Evolutionary conservation across 768 basidiomycete genomes (phyloP).

Genomic region (Mycena polygramma): DNA sequence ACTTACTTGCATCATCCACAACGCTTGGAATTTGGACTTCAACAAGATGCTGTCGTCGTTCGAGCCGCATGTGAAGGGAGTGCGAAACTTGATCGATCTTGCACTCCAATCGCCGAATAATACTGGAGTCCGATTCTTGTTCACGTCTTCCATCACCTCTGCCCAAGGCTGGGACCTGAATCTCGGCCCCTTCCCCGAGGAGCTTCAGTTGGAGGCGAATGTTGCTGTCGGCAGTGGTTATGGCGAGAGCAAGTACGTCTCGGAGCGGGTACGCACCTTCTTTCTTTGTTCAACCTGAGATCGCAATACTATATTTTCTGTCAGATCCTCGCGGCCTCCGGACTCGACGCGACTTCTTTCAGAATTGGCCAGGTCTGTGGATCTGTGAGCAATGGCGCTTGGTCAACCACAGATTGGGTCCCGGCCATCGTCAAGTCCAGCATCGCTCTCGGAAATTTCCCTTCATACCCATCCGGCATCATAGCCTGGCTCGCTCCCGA

Average conservation of each 20-base stretch:
- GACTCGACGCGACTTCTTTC: slow-evolving; percentile 48
- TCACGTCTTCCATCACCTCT: slow-evolving; percentile 53
- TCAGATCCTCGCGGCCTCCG: slow-evolving; percentile 49
- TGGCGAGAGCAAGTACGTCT: slow-evolving; percentile 51
- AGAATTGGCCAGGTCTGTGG: slow-evolving; percentile 42
- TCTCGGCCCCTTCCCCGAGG: slow-evolving; percentile 50
- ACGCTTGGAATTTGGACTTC: slow-evolving; percentile 65
- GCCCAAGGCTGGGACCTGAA: slow-evolving; percentile 43
- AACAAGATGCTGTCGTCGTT: slow-evolving; percentile 59
- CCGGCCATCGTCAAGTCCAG: slow-evolving; percentile 45
- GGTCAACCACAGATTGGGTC: slow-evolving; percentile 50
- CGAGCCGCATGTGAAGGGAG: slow-evolving; percentile 57
- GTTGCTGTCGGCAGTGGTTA: slow-evolving; percentile 49
- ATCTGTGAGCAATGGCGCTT: slow-evolving; percentile 42
- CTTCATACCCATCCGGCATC: slow-evolving; percentile 33
- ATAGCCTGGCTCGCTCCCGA: slow-evolving; percentile 55
- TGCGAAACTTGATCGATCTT: slow-evolving; percentile 57
- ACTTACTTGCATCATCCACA: slow-evolving; percentile 50
- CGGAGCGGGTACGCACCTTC: slow-evolving; percentile 49
- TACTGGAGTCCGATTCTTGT: slow-evolving; percentile 50
- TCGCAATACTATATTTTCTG: slow-evolving; percentile 31
- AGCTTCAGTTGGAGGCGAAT: slow-evolving; percentile 43
- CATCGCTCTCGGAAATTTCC: slow-evolving; percentile 33
- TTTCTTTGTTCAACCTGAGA: neutral
- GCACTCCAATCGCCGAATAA: slow-evolving; percentile 39